Evolutionary conservation across 2,329 filamentous ascomycete genomes (phyloP).

Genomic region (Phaeosphaeria sp.): DNA sequence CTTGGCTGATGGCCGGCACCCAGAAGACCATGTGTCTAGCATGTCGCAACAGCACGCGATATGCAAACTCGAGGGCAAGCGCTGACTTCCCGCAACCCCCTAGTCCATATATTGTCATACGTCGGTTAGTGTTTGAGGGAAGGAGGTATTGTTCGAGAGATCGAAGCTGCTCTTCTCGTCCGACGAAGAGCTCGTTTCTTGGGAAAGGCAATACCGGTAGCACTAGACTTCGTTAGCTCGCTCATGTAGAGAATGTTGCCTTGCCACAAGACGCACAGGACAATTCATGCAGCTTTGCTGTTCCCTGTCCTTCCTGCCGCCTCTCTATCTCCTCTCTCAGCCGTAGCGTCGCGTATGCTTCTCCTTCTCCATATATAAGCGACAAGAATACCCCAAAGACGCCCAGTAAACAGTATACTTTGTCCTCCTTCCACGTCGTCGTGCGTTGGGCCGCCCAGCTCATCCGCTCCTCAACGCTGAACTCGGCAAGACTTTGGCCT

Average conservation of each 20-base stretch:
- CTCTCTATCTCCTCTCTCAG: slow-evolving; percentile 21
- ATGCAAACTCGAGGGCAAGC: slow-evolving; percentile 45
- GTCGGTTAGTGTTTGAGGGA: slow-evolving; percentile 9
- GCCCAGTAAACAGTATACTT: slow-evolving; percentile 30
- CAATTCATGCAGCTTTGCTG: slow-evolving; percentile 2
- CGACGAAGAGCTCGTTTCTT: slow-evolving; percentile 19
- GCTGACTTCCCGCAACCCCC: slow-evolving; percentile 26
- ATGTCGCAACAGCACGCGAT: slow-evolving; percentile 43
- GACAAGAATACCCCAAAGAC: slow-evolving; percentile 30
- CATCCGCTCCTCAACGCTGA: slow-evolving; percentile 27
- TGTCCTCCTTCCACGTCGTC: slow-evolving; percentile 31
- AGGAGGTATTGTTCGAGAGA: slow-evolving; percentile 17
- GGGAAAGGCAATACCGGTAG: slow-evolving; percentile 16
- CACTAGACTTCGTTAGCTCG: slow-evolving; percentile 16
- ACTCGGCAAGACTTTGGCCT: slow-evolving; percentile 14
- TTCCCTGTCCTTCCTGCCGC: slow-evolving; percentile 15
- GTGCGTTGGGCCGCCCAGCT: slow-evolving; percentile 30
- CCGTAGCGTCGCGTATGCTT: slow-evolving; percentile 20
- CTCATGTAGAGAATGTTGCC: neutral
- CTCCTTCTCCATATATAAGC: slow-evolving; percentile 17
- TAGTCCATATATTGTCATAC: slow-evolving; percentile 21
- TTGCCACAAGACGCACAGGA: neutral
- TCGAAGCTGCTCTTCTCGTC: slow-evolving; percentile 19
- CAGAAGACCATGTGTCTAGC: slow-evolving; percentile 17
- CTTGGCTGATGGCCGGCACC: slow-evolving; percentile 23